Conservation (phyloP, 306 rosid species). For the Casuarina cunninghamiana region DNA sequence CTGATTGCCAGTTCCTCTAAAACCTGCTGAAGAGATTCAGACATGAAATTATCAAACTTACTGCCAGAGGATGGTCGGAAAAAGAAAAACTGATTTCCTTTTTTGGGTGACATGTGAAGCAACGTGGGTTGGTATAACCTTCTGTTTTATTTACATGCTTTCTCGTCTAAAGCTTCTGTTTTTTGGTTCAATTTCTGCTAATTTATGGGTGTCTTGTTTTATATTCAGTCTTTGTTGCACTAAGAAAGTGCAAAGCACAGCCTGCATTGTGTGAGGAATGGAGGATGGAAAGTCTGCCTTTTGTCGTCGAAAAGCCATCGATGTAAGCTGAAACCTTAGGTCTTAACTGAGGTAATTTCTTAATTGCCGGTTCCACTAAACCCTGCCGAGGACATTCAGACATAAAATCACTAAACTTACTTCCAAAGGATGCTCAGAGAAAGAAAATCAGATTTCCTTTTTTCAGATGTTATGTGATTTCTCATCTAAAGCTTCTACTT, state of each 20-base stretch:
- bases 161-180: too few relatives aligned
- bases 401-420: background rate
- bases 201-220: too few relatives aligned
- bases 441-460: background rate
- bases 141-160: too few relatives aligned
- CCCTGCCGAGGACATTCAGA: background rate
- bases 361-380: background rate
- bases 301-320: background rate
- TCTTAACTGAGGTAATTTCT: background rate
- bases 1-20: background rate
- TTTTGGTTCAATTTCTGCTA: too few relatives aligned
- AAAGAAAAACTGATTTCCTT: background rate
- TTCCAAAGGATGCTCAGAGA: background rate
- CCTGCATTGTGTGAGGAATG: background rate
- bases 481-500: background rate
- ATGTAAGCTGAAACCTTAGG: background rate
- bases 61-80: background rate
- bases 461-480: conserved; percentile 1
- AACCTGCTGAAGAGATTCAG: background rate
- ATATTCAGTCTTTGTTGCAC: background rate
- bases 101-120: background rate
- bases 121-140: too few relatives aligned
- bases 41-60: background rate
- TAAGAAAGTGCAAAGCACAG: background rate
- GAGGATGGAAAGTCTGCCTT: background rate